phyloP scores from a whole-genome alignment of 1,284 basidiomycete species.

The Kwoniella shivajii region DNA sequence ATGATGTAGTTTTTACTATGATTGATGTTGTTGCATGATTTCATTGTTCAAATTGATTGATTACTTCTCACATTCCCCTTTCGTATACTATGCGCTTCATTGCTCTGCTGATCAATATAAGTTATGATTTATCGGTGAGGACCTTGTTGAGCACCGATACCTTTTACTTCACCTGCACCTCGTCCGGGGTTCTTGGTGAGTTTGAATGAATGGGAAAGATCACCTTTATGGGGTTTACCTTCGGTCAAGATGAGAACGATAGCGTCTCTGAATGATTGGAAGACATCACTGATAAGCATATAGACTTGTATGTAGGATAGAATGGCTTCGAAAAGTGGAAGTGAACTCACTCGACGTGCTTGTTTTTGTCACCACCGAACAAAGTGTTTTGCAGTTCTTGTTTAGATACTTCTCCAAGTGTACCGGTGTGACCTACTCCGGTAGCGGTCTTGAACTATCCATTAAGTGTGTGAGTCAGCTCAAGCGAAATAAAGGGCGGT shows the following conservation, averaged over 20 bases:
- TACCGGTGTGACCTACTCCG: slow-evolving; percentile 44
- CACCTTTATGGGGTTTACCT: slow-evolving; percentile 37
- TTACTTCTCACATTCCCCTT: neutral
- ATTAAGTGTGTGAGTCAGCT: neutral
- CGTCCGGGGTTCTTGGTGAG: slow-evolving; percentile 45
- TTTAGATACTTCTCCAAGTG: slow-evolving; percentile 44
- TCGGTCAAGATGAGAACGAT: slow-evolving; percentile 48
- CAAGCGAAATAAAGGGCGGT: neutral
- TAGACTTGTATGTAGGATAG: no score
- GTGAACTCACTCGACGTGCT: slow-evolving; percentile 48
- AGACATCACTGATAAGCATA: no score
- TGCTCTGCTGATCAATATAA: no score
- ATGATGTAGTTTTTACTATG: neutral
- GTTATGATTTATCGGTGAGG: slow-evolving; percentile 28
- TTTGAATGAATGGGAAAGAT: slow-evolving; percentile 27
- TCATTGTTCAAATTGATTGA: neutral
- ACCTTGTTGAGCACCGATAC: slow-evolving; percentile 25
- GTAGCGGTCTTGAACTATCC: slow-evolving; percentile 43
- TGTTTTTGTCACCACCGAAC: slow-evolving; percentile 50
- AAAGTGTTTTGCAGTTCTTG: slow-evolving; percentile 50
- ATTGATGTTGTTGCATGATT: neutral
- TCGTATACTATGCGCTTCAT: neutral
- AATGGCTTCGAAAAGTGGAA: no score
- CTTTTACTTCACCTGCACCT: slow-evolving; percentile 36
- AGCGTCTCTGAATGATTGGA: slow-evolving; percentile 50